phyloP scores from a whole-genome alignment of 345 rosid genomes.

The Salix caprea region DNA sequence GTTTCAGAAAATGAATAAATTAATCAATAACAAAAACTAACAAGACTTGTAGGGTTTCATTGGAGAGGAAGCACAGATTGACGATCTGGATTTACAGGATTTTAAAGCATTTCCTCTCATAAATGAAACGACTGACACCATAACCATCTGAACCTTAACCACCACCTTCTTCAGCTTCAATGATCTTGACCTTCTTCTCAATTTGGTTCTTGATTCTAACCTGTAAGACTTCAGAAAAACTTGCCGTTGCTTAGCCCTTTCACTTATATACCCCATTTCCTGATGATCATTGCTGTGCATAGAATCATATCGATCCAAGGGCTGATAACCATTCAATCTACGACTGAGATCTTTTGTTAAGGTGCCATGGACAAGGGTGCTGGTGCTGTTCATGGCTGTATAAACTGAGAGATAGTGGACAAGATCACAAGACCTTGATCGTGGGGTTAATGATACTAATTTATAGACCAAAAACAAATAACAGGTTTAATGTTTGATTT shows the following conservation, averaged over 20 bases:
- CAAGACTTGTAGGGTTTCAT: not conserved
- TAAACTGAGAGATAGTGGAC: not conserved
- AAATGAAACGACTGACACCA: slow-evolving; percentile 26
- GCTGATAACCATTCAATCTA: slow-evolving; percentile 12
- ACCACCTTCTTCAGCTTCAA: slow-evolving; percentile 31
- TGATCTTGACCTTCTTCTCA: slow-evolving; percentile 15
- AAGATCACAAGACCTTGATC: not conserved
- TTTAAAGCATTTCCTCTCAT: slow-evolving; percentile 7
- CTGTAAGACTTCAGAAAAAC: slow-evolving; percentile 44
- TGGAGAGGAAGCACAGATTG: slow-evolving; percentile 21
- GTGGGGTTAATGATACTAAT: not conserved
- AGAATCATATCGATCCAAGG: not conserved
- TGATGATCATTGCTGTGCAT: not conserved
- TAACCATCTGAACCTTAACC: slow-evolving; percentile 30
- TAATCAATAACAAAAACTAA: not conserved
- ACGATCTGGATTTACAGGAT: slow-evolving; percentile 30
- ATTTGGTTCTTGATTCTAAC: slow-evolving; percentile 24
- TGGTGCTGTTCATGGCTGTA: slow-evolving; percentile 6
- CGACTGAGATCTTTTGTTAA: not conserved
- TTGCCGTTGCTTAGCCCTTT: slow-evolving; percentile 45
- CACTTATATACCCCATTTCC: slow-evolving; percentile 20
- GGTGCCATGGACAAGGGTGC: not conserved
- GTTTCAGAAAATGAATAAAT: not conserved
- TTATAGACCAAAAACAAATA: not conserved
- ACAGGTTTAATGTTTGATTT: not conserved